These are phyloP conservation scores for Echeveria elegans DNA, from an alignment of 164 flowering plant species.

Conservation along the genomic window DNA sequence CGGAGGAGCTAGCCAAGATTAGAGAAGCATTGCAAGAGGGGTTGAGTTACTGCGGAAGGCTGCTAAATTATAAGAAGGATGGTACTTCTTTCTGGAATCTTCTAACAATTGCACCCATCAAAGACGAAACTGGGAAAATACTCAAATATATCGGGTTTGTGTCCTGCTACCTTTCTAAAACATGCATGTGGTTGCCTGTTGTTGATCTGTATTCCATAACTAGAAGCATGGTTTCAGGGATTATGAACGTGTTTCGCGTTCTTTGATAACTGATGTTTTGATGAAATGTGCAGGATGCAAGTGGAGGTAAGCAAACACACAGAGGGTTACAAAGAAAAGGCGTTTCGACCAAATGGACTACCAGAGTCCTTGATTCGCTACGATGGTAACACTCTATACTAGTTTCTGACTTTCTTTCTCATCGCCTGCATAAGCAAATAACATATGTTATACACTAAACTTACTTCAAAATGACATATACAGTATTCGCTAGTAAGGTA, in stretches of 20 bases:
- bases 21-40: conserved; percentile 60
- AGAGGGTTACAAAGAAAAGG: conserved; percentile 80
- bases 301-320: conserved; percentile 99
- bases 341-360: conserved; percentile 80
- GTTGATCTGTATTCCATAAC: background rate
- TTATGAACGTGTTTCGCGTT: background rate
- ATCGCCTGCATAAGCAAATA: background rate
- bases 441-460: background rate
- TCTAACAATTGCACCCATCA: conserved; percentile 91
- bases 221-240: background rate
- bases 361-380: conserved; percentile 93
- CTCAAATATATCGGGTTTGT: conserved; percentile 95
- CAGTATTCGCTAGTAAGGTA: background rate
- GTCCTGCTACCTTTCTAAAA: background rate
- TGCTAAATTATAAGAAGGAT: conserved; percentile 94
- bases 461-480: background rate
- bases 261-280: conserved; percentile 8
- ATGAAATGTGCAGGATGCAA: conserved; percentile 61
- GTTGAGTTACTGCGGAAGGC: conserved; percentile 65
- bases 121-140: conserved; percentile 72
- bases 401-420: background rate
- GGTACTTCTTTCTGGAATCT: conserved; percentile 96
- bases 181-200: background rate
- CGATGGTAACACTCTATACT: conserved; percentile 64
- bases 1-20: conserved; percentile 67